Conservation (phyloP, 371 early-diverging fungal species). For the Zopfochytrium polystomum region DNA sequence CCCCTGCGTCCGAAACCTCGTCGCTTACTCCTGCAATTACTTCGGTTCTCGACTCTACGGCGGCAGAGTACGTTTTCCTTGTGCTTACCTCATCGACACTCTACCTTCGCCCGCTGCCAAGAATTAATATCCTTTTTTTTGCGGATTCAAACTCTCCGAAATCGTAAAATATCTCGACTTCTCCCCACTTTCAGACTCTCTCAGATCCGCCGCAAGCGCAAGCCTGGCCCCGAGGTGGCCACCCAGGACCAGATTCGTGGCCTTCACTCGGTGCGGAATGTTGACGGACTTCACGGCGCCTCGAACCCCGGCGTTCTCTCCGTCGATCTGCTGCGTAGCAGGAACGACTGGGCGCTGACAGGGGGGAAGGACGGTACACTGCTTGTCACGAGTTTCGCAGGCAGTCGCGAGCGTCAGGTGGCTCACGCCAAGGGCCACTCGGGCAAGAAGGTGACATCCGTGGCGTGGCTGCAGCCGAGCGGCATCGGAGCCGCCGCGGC, state of each 20-base stretch:
- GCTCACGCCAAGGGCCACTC: conserved; percentile 72
- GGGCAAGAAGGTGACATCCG: conserved; percentile 70
- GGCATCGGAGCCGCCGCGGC: conserved; percentile 49
- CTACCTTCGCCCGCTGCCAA: neutral
- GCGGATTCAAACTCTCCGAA: too few species aligned
- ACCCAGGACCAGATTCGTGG: conserved; percentile 65
- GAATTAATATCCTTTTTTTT: neutral
- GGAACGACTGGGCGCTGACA: conserved; percentile 67
- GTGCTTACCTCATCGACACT: neutral
- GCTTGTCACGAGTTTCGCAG: conserved; percentile 38
- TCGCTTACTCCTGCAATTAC: conserved; percentile 53
- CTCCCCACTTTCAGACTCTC: conserved; percentile 45
- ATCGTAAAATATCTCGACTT: too few species aligned
- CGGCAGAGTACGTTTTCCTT: conserved; percentile 48
- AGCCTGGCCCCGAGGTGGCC: conserved; percentile 68
- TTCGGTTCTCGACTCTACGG: conserved; percentile 59
- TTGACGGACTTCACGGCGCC: conserved; percentile 71
- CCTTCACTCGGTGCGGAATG: conserved; percentile 50
- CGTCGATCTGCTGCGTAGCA: conserved; percentile 48
- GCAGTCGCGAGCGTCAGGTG: conserved; percentile 58
- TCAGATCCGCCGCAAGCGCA: conserved; percentile 79
- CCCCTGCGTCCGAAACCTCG: conserved; percentile 19
- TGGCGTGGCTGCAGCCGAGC: conserved; percentile 63
- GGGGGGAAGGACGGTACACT: conserved; percentile 79
- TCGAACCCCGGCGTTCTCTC: conserved; percentile 76